Evolutionary conservation across 78 protist species (phyloP).

Genomic region (Cavenderia fasciculata): DNA sequence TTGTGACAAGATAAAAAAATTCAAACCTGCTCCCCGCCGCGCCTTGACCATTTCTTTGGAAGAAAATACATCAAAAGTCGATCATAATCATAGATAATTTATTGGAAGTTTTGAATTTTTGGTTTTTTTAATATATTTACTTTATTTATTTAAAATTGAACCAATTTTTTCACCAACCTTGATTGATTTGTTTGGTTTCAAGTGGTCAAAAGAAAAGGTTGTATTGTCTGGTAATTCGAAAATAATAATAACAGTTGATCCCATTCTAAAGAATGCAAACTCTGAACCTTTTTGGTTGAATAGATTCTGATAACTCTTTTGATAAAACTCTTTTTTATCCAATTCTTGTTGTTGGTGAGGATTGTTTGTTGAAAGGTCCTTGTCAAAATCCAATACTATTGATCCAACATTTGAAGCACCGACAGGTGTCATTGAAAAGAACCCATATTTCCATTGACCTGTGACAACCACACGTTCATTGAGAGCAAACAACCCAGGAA

Average conservation of each 20-base stretch:
- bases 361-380: neutral
- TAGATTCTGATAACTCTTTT: too few species aligned
- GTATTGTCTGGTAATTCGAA: conserved; percentile 65
- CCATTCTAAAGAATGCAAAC: conserved; percentile 77
- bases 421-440: conserved; percentile 76
- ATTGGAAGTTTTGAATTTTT: too few species aligned
- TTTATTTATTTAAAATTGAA: neutral
- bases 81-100: too few species aligned
- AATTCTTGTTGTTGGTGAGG: too few species aligned
- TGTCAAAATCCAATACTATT: conserved; percentile 71
- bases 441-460: conserved; percentile 75
- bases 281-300: conserved; percentile 19
- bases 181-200: conserved; percentile 46
- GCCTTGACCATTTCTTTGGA: too few species aligned
- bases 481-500: conserved; percentile 71
- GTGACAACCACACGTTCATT: conserved; percentile 77
- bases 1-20: too few species aligned
- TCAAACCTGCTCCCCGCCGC: too few species aligned
- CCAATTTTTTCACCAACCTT: conserved; percentile 63
- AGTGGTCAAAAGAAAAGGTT: conserved; percentile 21
- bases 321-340: too few species aligned
- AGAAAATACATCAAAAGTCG: too few species aligned
- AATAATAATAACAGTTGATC: conserved; percentile 74
- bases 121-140: too few species aligned
- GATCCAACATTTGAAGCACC: conserved; percentile 84